Evolutionary conservation across 1,284 basidiomycete genomes (phyloP), one percentile per base, ranked within the genome.

Genomic region (Tetrapyrgos nigripes): DNA sequence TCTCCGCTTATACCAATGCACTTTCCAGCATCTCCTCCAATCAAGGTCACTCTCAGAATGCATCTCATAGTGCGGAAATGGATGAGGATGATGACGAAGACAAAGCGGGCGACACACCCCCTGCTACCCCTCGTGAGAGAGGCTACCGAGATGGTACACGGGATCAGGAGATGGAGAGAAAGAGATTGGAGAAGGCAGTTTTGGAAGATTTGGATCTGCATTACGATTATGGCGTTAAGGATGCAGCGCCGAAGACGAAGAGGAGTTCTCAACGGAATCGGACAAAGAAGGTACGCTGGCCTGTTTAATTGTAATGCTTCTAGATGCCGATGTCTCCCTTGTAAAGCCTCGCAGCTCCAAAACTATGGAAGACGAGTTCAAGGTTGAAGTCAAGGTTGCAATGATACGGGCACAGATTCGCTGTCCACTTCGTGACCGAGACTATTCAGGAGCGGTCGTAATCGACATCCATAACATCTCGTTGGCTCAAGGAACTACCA

Each of bases 361-460:
- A 51, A 8, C 27, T 21, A 51, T 37, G 17, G 33, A 57, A 26
- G 17, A 51, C 28, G 56, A 49, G 45, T 21, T 58, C 11, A 68
- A 68, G 33, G 63, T 78, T 57, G 67, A 67, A 13, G 58, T 88
- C 55, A 66, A 65, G 26, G 68, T 85, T 21, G 71, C 81, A n/a
- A 79, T 86, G 70, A 69, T 92, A 52, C 84, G 91, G 31, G 52
- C 88, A 31, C 81, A 92, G 67, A 62, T 86, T 49, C 82, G 88
- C 56, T 84, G 81, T 40, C 37, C 61, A 82, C 85, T 13, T 76
- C 87, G 52, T 83, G 81, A 17, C 68, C 72, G 27, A 64, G 66
- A 2, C 65, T 62, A 29, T 14, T 91, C 90, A n/a, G 91, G 91
- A 8, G 80, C 83, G 19, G 53, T 91, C 3, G 70, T 91, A 5